Evolutionary conservation across 225 moss, liverwort and hornwort genomes (phyloP), one percentile per base, ranked within the genome.

Genomic region (Bryum argenteum): DNA sequence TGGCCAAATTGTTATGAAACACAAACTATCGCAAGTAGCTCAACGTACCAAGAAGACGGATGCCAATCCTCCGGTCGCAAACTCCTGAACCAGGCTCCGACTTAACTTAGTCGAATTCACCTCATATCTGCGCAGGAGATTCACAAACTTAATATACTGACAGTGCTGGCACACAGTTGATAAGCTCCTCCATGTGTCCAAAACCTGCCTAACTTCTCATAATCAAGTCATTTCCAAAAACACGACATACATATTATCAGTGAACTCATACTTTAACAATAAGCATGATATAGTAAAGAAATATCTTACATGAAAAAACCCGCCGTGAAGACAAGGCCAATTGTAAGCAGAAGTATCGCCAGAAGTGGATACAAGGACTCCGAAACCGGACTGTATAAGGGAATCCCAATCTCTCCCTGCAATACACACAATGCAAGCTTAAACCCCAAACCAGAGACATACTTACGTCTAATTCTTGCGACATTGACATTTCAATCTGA

Each of bases 61-160:
- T 42, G 97, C 91, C 77, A 88, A 76, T 59, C 91, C 91, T 73
- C 94, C 97, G 13, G 91, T 90, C 44, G 85, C 82, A 68, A 94
- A 51, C 72, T 97, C 97, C 48, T 89, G 89, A 76, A 75, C 73
- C 72, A 94, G 69, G 75, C 89, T 97, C 63, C 97, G 94, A 73
- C 90, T 94, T 63, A 94, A 82, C 70, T 94, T 92, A 12, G 97
- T 90, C 66, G 87, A 92, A 38, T 91, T 97, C 67, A 90, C 97
- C 76, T 97, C 94, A 72, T 97, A 92, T 77, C 93, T 96, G 88
- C 59, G 67, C 67, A 85, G 2, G 19, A 73, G 60, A 48, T 41
- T 54, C 42, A 60, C 48, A 1, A 13, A 61, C 39, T 73, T 55
- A 71, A 11, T 42, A 65, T n/a, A 59, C 74, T 52, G 44, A 28